Conservation (phyloP, 345 rosid species). For the Citrus medica region DNA sequence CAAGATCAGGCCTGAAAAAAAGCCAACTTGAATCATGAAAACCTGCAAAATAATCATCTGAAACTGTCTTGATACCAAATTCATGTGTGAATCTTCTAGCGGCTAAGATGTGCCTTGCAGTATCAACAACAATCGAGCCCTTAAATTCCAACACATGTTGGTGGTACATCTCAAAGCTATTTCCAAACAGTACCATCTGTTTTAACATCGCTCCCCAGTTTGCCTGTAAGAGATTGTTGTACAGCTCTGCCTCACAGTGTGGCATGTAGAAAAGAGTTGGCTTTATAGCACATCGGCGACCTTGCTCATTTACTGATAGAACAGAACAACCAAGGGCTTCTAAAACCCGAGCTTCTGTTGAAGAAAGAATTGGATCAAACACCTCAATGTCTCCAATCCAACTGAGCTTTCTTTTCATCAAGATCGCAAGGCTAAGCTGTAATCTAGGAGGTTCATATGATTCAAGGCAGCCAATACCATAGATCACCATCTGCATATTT, state of each 20-base stretch:
- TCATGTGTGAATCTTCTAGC: constrained; percentile 44
- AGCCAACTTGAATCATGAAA: constrained; percentile 96
- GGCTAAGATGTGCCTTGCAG: constrained; percentile 45
- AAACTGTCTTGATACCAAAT: constrained; percentile 39
- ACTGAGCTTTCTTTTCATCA: constrained; percentile 65
- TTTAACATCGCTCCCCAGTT: constrained; percentile 65
- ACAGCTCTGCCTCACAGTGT: constrained; percentile 81
- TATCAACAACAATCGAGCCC: constrained; percentile 35
- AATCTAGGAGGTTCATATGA: constrained; percentile 68
- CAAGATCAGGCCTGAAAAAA: constrained; percentile 55
- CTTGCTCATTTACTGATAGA: constrained; percentile 72
- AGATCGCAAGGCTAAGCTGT: constrained; percentile 72
- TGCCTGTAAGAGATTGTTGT: constrained; percentile 61
- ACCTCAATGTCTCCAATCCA: constrained; percentile 76
- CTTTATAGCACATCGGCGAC: constrained; percentile 52
- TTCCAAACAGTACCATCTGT: constrained; percentile 58
- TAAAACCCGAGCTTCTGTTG: constrained; percentile 56
- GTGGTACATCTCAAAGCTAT: constrained; percentile 67
- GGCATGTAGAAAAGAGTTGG: constrained; percentile 90
- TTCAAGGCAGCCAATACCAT: constrained; percentile 88
- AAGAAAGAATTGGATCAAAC: constrained; percentile 80
- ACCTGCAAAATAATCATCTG: constrained; percentile 71
- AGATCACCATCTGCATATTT: constrained; percentile 60
- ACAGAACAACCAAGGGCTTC: constrained; percentile 70
- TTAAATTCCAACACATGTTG: constrained; percentile 39